A percentile compares a stretch with the other conserved stretches of the same genome.
phyloP scores from a whole-genome alignment of 192 early-diverging fungal species.

The Coemansia sp. region DNA sequence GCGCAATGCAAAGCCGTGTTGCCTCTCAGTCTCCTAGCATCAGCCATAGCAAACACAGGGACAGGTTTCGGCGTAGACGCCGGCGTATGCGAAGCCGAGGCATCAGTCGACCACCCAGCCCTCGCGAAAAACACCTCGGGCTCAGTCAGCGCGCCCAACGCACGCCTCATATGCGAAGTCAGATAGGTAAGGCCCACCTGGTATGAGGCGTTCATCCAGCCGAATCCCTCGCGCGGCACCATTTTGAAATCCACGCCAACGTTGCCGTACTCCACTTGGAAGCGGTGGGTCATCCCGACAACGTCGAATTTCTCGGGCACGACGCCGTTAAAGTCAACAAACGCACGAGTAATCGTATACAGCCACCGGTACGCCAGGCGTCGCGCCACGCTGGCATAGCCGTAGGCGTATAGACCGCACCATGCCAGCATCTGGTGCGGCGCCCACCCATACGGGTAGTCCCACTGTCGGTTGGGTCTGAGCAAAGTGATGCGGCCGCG shows the following conservation, averaged over 20 bases:
- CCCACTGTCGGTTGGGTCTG: conserved; percentile 96
- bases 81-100: conserved; percentile 49
- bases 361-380: conserved; percentile 94
- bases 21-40: neutral
- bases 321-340: conserved; percentile 96
- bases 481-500: conserved; percentile 80
- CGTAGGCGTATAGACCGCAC: conserved; percentile 87
- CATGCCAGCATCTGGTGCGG: conserved; percentile 99
- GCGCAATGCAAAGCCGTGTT: neutral
- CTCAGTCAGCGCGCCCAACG: conserved; percentile 74
- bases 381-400: conserved; percentile 69
- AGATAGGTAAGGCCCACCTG: conserved; percentile 85
- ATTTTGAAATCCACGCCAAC: conserved; percentile 93
- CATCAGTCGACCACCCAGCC: conserved; percentile 46
- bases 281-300: conserved; percentile 85
- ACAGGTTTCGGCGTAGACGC: conserved; percentile 35
- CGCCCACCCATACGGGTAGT: conserved; percentile 95
- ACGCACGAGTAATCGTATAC: conserved; percentile 92
- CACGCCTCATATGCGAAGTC: conserved; percentile 71
- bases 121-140: conserved; percentile 71
- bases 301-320: conserved; percentile 99
- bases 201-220: conserved; percentile 97
- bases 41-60: conserved; percentile 26
- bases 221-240: conserved; percentile 95
- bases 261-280: conserved; percentile 97